phyloP scores from a whole-genome alignment of 108 stramenopile genomes.

The Hondaea fermentalgiana region DNA sequence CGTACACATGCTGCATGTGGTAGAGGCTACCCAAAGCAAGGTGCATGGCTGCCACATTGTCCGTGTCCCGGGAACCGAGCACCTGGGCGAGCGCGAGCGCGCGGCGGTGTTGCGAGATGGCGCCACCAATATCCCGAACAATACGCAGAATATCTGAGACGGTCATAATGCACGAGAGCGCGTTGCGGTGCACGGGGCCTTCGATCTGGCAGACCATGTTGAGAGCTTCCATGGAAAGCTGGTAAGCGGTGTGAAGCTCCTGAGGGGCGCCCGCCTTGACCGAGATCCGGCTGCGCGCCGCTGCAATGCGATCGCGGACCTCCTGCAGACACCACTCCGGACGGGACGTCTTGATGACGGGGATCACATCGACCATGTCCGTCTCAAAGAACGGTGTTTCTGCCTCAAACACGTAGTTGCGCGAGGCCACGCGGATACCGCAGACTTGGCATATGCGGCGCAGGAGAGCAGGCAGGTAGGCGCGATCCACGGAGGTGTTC shows the following conservation, averaged over 20 bases:
- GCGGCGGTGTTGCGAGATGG: constrained; percentile 47
- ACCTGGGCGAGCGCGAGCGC: constrained; percentile 66
- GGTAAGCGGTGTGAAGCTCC: constrained; percentile 55
- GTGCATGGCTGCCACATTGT: constrained; percentile 53
- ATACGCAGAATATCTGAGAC: constrained; percentile 64
- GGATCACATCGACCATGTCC: constrained; percentile 74
- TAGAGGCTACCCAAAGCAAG: constrained; percentile 53
- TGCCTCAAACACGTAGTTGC: constrained; percentile 36
- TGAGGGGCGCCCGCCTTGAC: constrained; percentile 37
- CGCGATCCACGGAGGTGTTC: not conserved
- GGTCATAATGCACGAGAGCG: constrained; percentile 60
- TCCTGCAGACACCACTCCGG: constrained; percentile 66
- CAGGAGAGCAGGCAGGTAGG: not conserved
- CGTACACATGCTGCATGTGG: constrained; percentile 36
- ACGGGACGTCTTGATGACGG: constrained; percentile 75
- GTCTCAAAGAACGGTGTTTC: constrained; percentile 66
- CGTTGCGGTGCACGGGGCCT: constrained; percentile 63
- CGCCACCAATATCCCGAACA: constrained; percentile 58
- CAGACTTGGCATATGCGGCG: constrained; percentile 25
- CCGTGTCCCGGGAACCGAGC: constrained; percentile 67
- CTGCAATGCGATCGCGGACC: constrained; percentile 60
- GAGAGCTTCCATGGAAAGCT: constrained; percentile 68
- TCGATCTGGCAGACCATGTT: constrained; percentile 63
- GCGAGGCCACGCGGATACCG: constrained; percentile 41
- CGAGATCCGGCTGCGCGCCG: constrained; percentile 43